Base-by-base conservation (phyloP, 1,284 basidiomycete genomes). In the Naganishia sp. region DNA sequence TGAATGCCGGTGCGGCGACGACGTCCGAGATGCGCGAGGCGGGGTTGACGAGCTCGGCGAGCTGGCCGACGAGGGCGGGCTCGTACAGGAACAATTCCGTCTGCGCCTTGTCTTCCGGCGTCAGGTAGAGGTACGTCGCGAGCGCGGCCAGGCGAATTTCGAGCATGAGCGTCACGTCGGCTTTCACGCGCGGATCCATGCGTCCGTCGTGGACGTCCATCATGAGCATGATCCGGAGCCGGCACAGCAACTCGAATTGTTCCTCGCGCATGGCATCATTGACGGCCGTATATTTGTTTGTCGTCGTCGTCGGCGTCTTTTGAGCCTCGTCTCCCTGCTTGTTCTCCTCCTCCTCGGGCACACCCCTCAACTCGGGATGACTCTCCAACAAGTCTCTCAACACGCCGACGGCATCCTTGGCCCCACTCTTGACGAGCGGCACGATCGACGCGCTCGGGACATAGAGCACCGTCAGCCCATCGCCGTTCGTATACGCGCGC, bases 81-180 rank as follows among this genome's bases (percentile, higher is more conserved):
- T 99, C 95, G 75, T 94, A 95, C 23, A 96, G 83, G 81, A 98
- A 97, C 53, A 98, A 83, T 15, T 89, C 87, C 1, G 89, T 87
- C 66, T 87, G 85, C 4, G 90, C 90, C 74, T 88, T 85, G 36
- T 84, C 84, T 78, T 99, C 95, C 46, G 83, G 66, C 75, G 79
- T 90, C 86, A 64, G 89, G 77, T 91, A 90, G 23, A 88, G 89
- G 68, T 83, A 97, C 67, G 94, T 90, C 15, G 93, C 90, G 49
- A 97, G 88, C 3, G 95, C 87, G 43, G 97, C 83, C 31, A 99
- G 84, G 55, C 95, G 86, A 57, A 91, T 84, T 67, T 87, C 83
- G 43, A 96, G 84, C 52, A 98, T 84, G 77, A 93, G n/a, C 5
- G 54, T 42, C 23, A 66, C 53, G 50, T 56, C 48, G 9, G 33